Percentiles rank a stretch among this genome's conserved stretches.
phyloP scores from a whole-genome alignment of 2,329 filamentous ascomycete genomes.

The Pestalotiopsis sp. region DNA sequence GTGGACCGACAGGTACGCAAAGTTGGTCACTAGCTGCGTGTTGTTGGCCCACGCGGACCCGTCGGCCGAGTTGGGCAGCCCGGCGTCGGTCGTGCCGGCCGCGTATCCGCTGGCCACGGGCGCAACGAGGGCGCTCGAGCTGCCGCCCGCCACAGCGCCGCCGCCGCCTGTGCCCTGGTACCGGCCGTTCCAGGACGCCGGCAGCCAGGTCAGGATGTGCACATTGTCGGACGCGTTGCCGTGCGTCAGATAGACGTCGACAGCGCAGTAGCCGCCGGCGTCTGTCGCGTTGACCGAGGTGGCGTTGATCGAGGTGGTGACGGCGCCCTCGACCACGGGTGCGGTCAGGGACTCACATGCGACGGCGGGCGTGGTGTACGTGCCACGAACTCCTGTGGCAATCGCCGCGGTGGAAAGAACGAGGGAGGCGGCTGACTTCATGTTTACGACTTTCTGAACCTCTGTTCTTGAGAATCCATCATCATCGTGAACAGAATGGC shows the following conservation, averaged over 20 bases:
- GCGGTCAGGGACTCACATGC: conserved; percentile 3
- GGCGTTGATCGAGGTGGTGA: conserved; percentile 6
- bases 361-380: neutral
- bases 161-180: conserved; percentile 33
- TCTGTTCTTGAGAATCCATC: neutral
- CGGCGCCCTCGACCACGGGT: conserved; percentile 6
- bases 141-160: conserved; percentile 28
- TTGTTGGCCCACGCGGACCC: conserved; percentile 20
- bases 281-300: neutral
- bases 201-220: neutral
- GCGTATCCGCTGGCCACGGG: conserved; percentile 23
- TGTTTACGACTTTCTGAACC: neutral
- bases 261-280: neutral
- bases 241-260: conserved; percentile 8
- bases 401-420: neutral
- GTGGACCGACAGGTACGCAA: conserved; percentile 26
- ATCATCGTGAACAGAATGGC: neutral
- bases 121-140: conserved; percentile 19
- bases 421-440: neutral
- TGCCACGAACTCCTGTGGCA: neutral
- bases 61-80: conserved; percentile 16
- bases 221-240: neutral
- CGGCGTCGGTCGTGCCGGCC: conserved; percentile 29
- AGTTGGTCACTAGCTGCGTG: conserved; percentile 23
- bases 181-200: conserved; percentile 29